A percentile compares a stretch with the other conserved stretches of the same genome.
Conservation (phyloP, 495 filamentous ascomycete species). For the Aspergillus asperescens region DNA sequence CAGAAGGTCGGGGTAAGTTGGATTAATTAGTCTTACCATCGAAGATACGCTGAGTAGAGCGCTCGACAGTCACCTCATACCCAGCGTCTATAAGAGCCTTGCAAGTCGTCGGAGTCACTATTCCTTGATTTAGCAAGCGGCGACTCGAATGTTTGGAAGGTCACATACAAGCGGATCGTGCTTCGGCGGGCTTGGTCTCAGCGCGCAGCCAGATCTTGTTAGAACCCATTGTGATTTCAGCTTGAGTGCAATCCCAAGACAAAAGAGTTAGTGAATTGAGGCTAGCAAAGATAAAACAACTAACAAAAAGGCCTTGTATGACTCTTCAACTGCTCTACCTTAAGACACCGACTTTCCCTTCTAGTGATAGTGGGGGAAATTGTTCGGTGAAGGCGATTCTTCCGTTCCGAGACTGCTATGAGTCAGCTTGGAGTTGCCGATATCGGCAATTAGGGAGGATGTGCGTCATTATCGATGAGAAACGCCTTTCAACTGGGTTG, state of each 20-base stretch:
- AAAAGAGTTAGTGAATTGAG: constrained; percentile 3
- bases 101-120: constrained; percentile 62
- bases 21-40: constrained; percentile 48
- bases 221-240: constrained; percentile 30
- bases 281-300: constrained; percentile 9
- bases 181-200: constrained; percentile 47
- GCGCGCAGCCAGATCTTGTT: constrained; percentile 47
- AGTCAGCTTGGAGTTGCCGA: constrained; percentile 28
- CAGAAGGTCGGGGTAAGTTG: background rate
- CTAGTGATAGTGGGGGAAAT: constrained; percentile 31
- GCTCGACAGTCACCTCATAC: constrained; percentile 79
- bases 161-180: constrained; percentile 43
- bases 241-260: constrained; percentile 6
- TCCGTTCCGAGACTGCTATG: constrained; percentile 34
- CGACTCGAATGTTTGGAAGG: constrained; percentile 5
- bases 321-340: constrained; percentile 2
- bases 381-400: constrained; percentile 17
- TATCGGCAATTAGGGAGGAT: constrained; percentile 12
- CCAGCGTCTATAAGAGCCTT: constrained; percentile 77
- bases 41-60: constrained; percentile 76
- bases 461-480: too few relatives aligned
- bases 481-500: too few relatives aligned
- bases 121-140: constrained; percentile 12
- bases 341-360: constrained; percentile 33
- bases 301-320: background rate